Conservation (phyloP, 352 stramenopile species). For the Phytophthora brassicae region DNA sequence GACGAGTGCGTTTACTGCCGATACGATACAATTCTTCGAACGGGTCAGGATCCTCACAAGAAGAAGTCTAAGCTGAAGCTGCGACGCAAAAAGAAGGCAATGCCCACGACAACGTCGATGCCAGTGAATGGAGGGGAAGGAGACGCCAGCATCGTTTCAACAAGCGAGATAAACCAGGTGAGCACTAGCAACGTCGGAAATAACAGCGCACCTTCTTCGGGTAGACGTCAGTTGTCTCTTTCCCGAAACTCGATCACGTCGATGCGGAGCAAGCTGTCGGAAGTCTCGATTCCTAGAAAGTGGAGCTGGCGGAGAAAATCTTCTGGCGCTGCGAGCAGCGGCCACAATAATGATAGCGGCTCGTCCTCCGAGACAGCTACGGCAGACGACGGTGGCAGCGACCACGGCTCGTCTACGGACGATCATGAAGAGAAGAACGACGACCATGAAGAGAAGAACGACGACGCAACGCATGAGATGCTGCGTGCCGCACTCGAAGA, state of each 20-base stretch:
- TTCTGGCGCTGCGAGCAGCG: slow-evolving; percentile 28
- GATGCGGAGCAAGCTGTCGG: slow-evolving; percentile 57
- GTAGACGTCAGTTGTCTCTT: slow-evolving; percentile 50
- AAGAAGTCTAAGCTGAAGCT: slow-evolving; percentile 43
- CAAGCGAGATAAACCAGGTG: slow-evolving; percentile 37
- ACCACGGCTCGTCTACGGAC: slow-evolving; percentile 57
- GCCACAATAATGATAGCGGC: slow-evolving; percentile 52
- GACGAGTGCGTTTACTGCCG: slow-evolving; percentile 78
- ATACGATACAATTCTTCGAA: slow-evolving; percentile 73
- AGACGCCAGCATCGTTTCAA: slow-evolving; percentile 71
- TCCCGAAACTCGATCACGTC: slow-evolving; percentile 54
- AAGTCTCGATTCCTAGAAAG: slow-evolving; percentile 76
- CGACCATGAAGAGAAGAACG: slow-evolving; percentile 41
- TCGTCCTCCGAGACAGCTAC: slow-evolving; percentile 69
- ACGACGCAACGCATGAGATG: slow-evolving; percentile 46
- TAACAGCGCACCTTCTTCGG: slow-evolving; percentile 12
- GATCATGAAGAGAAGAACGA: slow-evolving; percentile 45
- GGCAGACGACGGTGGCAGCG: slow-evolving; percentile 62
- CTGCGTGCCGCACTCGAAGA: slow-evolving; percentile 41
- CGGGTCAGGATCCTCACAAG: slow-evolving; percentile 66
- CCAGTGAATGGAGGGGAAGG: slow-evolving; percentile 72
- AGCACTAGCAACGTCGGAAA: slow-evolving; percentile 30
- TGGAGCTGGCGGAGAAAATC: slow-evolving; percentile 52
- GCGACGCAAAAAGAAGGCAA: slow-evolving; percentile 73
- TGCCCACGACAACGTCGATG: slow-evolving; percentile 72